Percentiles rank a stretch among this genome's conserved stretches.
Conservation (phyloP, 768 basidiomycete genomes). For the Lentinula lateritia region DNA sequence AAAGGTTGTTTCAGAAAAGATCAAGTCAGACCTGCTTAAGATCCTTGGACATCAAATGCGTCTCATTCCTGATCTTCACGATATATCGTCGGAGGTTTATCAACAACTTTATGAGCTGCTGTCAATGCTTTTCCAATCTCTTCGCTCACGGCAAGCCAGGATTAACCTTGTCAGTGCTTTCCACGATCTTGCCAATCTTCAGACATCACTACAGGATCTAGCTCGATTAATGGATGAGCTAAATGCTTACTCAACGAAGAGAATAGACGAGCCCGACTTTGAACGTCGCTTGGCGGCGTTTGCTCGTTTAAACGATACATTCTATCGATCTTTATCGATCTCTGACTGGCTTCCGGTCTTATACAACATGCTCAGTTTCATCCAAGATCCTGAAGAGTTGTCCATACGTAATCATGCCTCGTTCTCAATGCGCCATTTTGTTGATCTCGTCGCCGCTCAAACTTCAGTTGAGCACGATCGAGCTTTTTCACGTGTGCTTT, state of each 20-base stretch:
- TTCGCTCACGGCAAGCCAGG: constrained; percentile 71
- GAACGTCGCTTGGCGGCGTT: constrained; percentile 79
- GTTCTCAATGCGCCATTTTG: constrained; percentile 68
- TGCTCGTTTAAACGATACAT: constrained; percentile 61
- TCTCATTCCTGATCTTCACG: constrained; percentile 57
- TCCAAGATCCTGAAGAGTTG: constrained; percentile 87
- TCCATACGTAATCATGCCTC: constrained; percentile 81
- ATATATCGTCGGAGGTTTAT: constrained; percentile 37
- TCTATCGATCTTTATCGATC: constrained; percentile 43
- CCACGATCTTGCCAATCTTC: constrained; percentile 37
- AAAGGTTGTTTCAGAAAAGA: constrained; percentile 76
- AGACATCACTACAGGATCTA: constrained; percentile 40
- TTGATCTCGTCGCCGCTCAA: constrained; percentile 50
- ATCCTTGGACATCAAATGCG: constrained; percentile 63
- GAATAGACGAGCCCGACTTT: constrained; percentile 91
- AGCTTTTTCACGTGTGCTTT: constrained; percentile 59
- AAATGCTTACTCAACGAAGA: constrained; percentile 80
- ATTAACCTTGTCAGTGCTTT: constrained; percentile 64
- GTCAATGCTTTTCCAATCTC: constrained; percentile 69
- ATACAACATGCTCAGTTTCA: constrained; percentile 77
- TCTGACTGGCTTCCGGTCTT: constrained; percentile 78
- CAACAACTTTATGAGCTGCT: constrained; percentile 58
- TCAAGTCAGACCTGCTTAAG: constrained; percentile 76
- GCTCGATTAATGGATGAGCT: constrained; percentile 58
- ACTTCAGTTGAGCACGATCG: constrained; percentile 39